Conservation (phyloP, 2,329 filamentous ascomycete genomes). For the Blastomyces emzantsi region DNA sequence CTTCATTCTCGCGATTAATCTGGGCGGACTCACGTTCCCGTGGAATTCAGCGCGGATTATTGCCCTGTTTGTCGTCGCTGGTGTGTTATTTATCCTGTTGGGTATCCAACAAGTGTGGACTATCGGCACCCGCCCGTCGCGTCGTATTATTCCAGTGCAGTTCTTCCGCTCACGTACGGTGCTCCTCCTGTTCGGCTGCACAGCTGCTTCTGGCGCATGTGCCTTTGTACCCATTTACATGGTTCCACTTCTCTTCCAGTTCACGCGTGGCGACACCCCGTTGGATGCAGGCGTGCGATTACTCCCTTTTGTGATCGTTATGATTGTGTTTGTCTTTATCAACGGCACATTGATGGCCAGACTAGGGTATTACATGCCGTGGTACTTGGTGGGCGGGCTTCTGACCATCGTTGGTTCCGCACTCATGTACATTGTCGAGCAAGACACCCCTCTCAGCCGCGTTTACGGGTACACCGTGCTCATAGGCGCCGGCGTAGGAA, state of each 20-base stretch:
- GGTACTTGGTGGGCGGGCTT: conserved; percentile 22
- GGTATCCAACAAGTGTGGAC: conserved; percentile 34
- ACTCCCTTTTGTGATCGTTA: conserved; percentile 24
- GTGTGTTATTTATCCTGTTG: conserved; percentile 38
- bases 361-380: conserved; percentile 22
- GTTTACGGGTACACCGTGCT: conserved; percentile 30
- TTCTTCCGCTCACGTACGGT: conserved; percentile 35
- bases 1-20: conserved; percentile 42
- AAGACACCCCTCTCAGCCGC: conserved; percentile 14
- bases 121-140: conserved; percentile 36
- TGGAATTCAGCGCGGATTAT: conserved; percentile 43
- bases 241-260: conserved; percentile 49
- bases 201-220: conserved; percentile 28
- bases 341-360: conserved; percentile 19
- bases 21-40: conserved; percentile 41
- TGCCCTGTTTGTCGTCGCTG: conserved; percentile 41
- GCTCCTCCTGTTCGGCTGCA: conserved; percentile 38
- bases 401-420: conserved; percentile 5
- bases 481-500: conserved; percentile 30
- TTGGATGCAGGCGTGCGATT: conserved; percentile 25
- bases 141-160: conserved; percentile 43
- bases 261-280: conserved; percentile 36
- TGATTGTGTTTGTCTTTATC: conserved; percentile 17
- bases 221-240: conserved; percentile 42
- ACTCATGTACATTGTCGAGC: conserved; percentile 17